These are phyloP conservation scores for Dactylonectria macrodidyma DNA, from an alignment of 2,329 filamentous ascomycete genomes.

Conservation along the genomic window DNA sequence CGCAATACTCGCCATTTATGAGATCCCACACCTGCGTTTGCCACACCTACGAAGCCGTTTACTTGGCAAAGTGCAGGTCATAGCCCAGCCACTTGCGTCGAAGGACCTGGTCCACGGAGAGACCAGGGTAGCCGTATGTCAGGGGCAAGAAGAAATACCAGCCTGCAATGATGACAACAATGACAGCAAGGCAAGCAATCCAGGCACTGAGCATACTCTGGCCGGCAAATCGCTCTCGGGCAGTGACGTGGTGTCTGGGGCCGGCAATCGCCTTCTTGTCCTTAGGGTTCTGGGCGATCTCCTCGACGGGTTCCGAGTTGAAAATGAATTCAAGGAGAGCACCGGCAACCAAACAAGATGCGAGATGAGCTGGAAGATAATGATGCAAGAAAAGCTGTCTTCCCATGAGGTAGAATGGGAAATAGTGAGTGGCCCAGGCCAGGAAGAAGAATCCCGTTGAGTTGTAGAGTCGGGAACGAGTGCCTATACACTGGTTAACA, in stretches of 20 bases:
- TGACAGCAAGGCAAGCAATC: constrained; percentile 81
- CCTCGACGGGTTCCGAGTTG: constrained; percentile 83
- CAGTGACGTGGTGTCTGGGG: constrained; percentile 77
- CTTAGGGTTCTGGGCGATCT: constrained; percentile 62
- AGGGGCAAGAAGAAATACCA: constrained; percentile 96
- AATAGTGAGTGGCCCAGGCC: constrained; percentile 96
- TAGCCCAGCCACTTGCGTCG: constrained; percentile 96
- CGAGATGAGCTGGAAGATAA: constrained; percentile 94
- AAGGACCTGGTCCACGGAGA: constrained; percentile 83
- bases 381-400: constrained; percentile 98
- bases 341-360: constrained; percentile 90
- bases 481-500: constrained; percentile 69
- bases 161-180: constrained; percentile 78
- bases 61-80: constrained; percentile 99
- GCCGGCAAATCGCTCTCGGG: constrained; percentile 83
- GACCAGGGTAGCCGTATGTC: constrained; percentile 94
- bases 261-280: constrained; percentile 62
- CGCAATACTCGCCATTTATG: constrained; percentile 3
- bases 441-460: constrained; percentile 99
- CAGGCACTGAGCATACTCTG: constrained; percentile 85
- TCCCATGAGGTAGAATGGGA: constrained; percentile 98
- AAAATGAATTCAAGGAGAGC: constrained; percentile 97
- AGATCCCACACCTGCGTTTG: constrained; percentile 13
- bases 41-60: constrained; percentile 51
- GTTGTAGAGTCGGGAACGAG: constrained; percentile 95